phyloP scores from a whole-genome alignment of 1,284 basidiomycete species.

The Paramarasmius palmivorus region DNA sequence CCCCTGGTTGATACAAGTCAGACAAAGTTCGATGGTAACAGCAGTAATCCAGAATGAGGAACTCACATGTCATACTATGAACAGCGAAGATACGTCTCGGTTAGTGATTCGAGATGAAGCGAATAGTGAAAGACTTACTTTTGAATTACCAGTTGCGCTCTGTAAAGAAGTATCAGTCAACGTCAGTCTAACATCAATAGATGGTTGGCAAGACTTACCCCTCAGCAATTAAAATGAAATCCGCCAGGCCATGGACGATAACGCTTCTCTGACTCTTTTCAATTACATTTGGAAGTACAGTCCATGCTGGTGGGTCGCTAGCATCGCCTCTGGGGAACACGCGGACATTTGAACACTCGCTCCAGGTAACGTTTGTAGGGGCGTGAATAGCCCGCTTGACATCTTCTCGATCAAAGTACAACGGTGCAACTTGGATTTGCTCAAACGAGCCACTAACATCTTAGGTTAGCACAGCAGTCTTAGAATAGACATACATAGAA shows the following conservation, averaged over 20 bases:
- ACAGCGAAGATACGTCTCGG: neutral
- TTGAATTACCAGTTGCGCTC: conserved; percentile 63
- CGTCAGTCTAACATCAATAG: neutral
- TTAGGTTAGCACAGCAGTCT: neutral
- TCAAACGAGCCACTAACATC: conserved; percentile 55
- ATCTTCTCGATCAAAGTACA: conserved; percentile 71
- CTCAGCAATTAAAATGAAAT: conserved; percentile 71
- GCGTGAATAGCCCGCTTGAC: conserved; percentile 78
- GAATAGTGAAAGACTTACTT: conserved; percentile 44
- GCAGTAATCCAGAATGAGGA: neutral
- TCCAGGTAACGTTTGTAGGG: conserved; percentile 60
- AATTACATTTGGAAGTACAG: conserved; percentile 71
- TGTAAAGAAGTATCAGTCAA: conserved; percentile 20
- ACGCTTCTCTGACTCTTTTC: conserved; percentile 72
- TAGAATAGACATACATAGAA: neutral
- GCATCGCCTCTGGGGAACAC: conserved; percentile 64
- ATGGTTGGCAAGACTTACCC: conserved; percentile 45
- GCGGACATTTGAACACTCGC: conserved; percentile 57
- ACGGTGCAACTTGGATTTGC: conserved; percentile 44
- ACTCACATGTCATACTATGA: conserved; percentile 68
- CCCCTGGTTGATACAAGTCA: conserved; percentile 39
- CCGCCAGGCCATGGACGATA: conserved; percentile 71
- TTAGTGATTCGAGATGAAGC: neutral
- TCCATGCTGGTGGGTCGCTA: conserved; percentile 62
- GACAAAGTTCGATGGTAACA: neutral